Evolutionary conservation across 352 stramenopile genomes (phyloP).

Genomic region (Blastocystis sp.): DNA sequence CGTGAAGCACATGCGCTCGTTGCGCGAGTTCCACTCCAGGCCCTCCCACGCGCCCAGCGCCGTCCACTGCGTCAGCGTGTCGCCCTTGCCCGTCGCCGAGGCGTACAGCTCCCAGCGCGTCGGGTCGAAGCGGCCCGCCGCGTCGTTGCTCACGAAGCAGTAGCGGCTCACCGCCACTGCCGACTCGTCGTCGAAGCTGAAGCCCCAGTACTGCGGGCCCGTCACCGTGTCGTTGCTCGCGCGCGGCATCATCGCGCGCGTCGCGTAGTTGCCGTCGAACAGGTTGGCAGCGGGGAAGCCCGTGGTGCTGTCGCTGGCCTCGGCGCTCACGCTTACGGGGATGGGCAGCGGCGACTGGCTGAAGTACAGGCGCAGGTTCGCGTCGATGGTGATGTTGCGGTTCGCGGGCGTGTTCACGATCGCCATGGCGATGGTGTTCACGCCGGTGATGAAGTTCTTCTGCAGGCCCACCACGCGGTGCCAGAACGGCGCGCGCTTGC

Average conservation of each 20-base stretch:
- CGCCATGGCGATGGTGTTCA: conserved; percentile 31
- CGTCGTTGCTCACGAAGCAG: conserved; percentile 56
- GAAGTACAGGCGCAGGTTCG: conserved; percentile 46
- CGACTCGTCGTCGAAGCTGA: conserved; percentile 48
- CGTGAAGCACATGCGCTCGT: conserved; percentile 32
- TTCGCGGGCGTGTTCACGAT: conserved; percentile 53
- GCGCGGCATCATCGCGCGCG: background rate
- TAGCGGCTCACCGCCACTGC: conserved; percentile 33
- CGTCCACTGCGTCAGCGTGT: conserved; percentile 2
- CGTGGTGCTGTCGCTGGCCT: background rate
- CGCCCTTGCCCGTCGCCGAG: conserved; percentile 5
- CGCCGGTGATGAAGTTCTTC: conserved; percentile 2
- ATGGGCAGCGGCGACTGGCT: conserved; percentile 6
- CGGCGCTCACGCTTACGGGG: background rate
- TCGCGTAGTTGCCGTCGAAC: conserved; percentile 38
- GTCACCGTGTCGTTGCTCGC: background rate
- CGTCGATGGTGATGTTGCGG: conserved; percentile 31
- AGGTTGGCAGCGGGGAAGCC: conserved; percentile 47
- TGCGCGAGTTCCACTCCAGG: conserved; percentile 25
- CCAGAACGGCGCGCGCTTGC: conserved; percentile 16
- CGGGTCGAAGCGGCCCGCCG: conserved; percentile 36
- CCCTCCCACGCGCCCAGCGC: background rate
- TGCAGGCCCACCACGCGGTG: conserved; percentile 40
- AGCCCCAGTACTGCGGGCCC: conserved; percentile 25
- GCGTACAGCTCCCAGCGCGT: background rate